These are phyloP conservation scores for Sugiyamaella japonica DNA, from an alignment of 1,139 yeast species.

Conservation along the genomic window DNA sequence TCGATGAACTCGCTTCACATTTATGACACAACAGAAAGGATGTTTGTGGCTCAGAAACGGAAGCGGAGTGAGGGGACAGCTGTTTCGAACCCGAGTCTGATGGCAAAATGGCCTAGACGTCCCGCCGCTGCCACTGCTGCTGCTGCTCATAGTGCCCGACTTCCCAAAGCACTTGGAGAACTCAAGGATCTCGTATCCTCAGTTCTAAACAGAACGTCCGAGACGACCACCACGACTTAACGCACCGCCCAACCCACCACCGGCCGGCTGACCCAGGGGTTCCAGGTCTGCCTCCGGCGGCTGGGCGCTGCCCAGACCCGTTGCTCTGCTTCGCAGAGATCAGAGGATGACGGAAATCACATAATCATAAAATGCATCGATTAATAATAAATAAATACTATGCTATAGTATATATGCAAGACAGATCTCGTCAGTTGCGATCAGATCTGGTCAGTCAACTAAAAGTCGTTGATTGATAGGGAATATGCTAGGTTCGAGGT, in stretches of 20 bases:
- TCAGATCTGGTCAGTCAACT: background rate
- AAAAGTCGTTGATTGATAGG: slow-evolving; percentile 16
- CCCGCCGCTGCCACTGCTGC: too few relatives aligned
- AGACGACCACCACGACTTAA: background rate
- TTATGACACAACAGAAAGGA: background rate
- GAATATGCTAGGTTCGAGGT: slow-evolving; percentile 16
- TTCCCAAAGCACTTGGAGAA: slow-evolving; percentile 21
- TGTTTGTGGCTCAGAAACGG: slow-evolving; percentile 5
- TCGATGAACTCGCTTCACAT: slow-evolving; percentile 14
- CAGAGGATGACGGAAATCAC: background rate
- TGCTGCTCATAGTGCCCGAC: background rate
- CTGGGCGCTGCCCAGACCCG: background rate
- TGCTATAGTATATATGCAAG: slow-evolving; percentile 6
- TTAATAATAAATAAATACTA: slow-evolving; percentile 7
- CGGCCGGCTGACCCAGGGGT: too few relatives aligned
- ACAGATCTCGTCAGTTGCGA: too few relatives aligned
- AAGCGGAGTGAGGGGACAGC: slow-evolving; percentile 17
- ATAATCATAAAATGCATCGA: background rate
- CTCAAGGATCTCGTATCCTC: slow-evolving; percentile 20
- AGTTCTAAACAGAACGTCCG: slow-evolving; percentile 9
- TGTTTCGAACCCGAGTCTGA: background rate
- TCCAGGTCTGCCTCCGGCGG: too few relatives aligned
- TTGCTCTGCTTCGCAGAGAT: too few relatives aligned
- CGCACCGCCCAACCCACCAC: too few relatives aligned
- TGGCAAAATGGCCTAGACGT: background rate